Evolutionary conservation across 805 yeast genomes (phyloP), one percentile per base, ranked within the genome.

Genomic region (Saturnispora saitoi): DNA sequence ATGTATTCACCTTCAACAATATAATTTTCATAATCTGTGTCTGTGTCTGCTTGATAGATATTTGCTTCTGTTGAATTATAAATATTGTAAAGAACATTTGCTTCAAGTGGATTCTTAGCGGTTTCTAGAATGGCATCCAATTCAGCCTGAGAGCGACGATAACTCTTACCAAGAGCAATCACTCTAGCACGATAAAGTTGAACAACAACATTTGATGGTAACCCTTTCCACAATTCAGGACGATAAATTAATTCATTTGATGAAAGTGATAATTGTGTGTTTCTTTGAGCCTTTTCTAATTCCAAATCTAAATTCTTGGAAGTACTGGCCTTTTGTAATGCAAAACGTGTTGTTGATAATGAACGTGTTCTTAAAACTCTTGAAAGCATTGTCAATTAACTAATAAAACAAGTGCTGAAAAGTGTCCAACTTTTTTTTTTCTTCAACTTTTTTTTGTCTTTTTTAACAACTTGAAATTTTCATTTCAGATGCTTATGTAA

Each of bases 211-310:
- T 79, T 78, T 14, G 85, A 75, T 12, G 86, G 82, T 50, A 83
- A 70, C 0, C 82, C 85, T 45, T 71, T 69, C 95, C 95, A 85
- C 47, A 76, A 72, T 48, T 77, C 77, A 3, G 95, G 95, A 48
- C 76, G 75, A 51, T 79, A 67, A 56, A 76, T 76, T 26, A 59
- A 44, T 14, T 51, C 51, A 14, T 47, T 43, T 3, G 52, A 49
- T 6, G 57, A 43, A 11, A 51, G 29, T 28, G 51, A 47, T 9
- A 51, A 24, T 29, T 48, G 26, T 6, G 48, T 39, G 30, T 57
- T 52, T 8, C 48, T 42, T 24, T 51, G 48, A 2, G 54, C 44
- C 30, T 50, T 26, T 14, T 45, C 34, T 9, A 62, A 43, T 39
- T 50, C 30, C 26, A 40, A 24, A 28, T 58, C 54, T 24, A 41